These are phyloP conservation scores for Phytophthora ramorum DNA, from an alignment of 352 stramenopile species.

Conservation along the genomic window DNA sequence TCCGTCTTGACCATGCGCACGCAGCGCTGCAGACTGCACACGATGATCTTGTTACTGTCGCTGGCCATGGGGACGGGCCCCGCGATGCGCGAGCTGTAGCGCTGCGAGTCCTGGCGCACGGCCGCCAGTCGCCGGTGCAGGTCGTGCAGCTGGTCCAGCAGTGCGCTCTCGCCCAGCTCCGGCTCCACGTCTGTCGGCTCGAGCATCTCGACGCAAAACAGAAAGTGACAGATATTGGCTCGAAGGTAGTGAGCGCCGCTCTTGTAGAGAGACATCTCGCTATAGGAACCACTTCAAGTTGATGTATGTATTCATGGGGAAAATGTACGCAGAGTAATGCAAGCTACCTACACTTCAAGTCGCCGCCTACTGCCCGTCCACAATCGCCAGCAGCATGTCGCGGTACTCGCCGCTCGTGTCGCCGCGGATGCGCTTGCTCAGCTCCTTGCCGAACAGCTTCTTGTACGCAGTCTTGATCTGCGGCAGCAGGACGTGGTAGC, in stretches of 20 bases:
- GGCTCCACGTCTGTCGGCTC: conserved; percentile 9
- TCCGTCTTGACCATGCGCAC: conserved; percentile 80
- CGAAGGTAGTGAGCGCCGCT: no score
- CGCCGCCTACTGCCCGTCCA: conserved; percentile 40
- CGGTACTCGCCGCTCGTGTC: conserved; percentile 75
- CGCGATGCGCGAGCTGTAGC: conserved; percentile 69
- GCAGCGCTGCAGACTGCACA: conserved; percentile 71
- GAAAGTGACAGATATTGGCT: conserved; percentile 6
- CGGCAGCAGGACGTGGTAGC: conserved; percentile 69
- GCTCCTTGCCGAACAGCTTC: conserved; percentile 68
- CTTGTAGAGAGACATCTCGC: no score
- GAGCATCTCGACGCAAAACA: background rate
- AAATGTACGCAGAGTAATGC: no score
- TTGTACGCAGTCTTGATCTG: conserved; percentile 76
- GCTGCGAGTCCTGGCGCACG: conserved; percentile 81
- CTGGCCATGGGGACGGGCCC: conserved; percentile 78
- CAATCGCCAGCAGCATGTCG: conserved; percentile 54
- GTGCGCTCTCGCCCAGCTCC: conserved; percentile 72
- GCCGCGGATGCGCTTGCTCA: conserved; percentile 73
- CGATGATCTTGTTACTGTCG: conserved; percentile 85
- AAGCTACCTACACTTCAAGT: conserved; percentile 14
- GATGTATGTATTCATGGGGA: no score
- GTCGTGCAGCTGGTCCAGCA: conserved; percentile 83
- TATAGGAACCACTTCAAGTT: no score
- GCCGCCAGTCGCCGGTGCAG: conserved; percentile 71